phyloP scores from a whole-genome alignment of 2,329 filamentous ascomycete species.

The Colletotrichum kahawae region DNA sequence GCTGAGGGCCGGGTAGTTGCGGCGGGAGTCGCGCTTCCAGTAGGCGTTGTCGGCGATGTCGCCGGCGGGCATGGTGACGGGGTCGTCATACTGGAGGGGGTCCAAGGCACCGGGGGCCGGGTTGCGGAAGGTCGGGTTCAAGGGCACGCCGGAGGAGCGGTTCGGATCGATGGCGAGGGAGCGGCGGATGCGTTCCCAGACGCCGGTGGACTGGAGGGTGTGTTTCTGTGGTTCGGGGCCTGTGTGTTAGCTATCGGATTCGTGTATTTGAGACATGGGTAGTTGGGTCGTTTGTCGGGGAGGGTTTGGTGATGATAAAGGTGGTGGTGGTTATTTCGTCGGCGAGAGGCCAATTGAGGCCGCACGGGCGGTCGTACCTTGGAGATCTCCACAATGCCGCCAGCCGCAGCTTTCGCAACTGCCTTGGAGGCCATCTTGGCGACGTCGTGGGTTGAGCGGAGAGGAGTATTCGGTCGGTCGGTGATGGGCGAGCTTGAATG shows the following conservation, averaged over 20 bases:
- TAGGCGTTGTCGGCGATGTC: constrained; percentile 93
- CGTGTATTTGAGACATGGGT: not conserved
- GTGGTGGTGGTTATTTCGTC: not conserved
- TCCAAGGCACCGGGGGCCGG: constrained; percentile 78
- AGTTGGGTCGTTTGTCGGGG: not conserved
- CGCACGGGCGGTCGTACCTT: constrained; percentile 51
- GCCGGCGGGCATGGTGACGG: constrained; percentile 81
- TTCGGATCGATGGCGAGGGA: constrained; percentile 81
- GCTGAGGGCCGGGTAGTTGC: constrained; percentile 81
- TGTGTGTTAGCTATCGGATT: constrained; percentile 23
- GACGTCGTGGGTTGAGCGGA: constrained; percentile 21
- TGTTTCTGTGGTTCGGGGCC: constrained; percentile 74
- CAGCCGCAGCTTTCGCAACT: constrained; percentile 56
- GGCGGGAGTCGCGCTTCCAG: constrained; percentile 91
- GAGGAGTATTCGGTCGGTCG: constrained; percentile 14
- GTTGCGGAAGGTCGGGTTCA: constrained; percentile 92
- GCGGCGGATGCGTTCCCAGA: constrained; percentile 86
- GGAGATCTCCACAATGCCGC: constrained; percentile 59
- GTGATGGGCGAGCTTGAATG: constrained; percentile 7
- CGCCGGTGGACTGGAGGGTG: constrained; percentile 84
- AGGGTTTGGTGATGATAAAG: not conserved
- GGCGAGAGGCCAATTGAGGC: not conserved
- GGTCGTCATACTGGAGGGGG: constrained; percentile 77
- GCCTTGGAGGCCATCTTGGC: constrained; percentile 66
- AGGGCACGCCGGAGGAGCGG: constrained; percentile 88